These are phyloP conservation scores for Coemansia sp. DNA, from an alignment of 192 early-diverging fungal genomes.

Conservation along the genomic window DNA sequence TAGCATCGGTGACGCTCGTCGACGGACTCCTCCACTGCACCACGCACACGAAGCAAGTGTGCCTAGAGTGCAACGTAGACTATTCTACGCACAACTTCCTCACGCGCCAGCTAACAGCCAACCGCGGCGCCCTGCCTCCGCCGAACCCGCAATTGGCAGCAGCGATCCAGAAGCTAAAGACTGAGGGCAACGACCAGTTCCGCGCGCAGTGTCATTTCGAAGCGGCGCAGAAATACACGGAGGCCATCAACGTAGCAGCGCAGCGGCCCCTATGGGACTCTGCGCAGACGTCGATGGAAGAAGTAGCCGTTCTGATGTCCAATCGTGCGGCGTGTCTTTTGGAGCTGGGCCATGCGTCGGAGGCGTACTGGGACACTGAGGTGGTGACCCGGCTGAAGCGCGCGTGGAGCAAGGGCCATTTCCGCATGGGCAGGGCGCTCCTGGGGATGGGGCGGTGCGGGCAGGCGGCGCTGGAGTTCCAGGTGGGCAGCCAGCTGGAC, in stretches of 20 bases:
- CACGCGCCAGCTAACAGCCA: slow-evolving; percentile 61
- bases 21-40: slow-evolving; percentile 65
- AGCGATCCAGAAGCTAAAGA: slow-evolving; percentile 60
- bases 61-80: slow-evolving; percentile 61
- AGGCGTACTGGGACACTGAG: slow-evolving; percentile 73
- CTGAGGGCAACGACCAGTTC: slow-evolving; percentile 88
- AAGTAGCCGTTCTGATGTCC: slow-evolving; percentile 62
- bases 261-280: slow-evolving; percentile 78
- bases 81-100: slow-evolving; percentile 66
- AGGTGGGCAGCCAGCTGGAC: slow-evolving; percentile 74
- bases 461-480: slow-evolving; percentile 82
- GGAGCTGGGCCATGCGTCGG: slow-evolving; percentile 61
- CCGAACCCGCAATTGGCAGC: slow-evolving; percentile 61
- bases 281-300: slow-evolving; percentile 62
- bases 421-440: slow-evolving; percentile 81
- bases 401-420: slow-evolving; percentile 73
- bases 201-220: slow-evolving; percentile 77
- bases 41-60: slow-evolving; percentile 62
- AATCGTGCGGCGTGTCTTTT: slow-evolving; percentile 70
- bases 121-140: slow-evolving; percentile 65
- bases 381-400: slow-evolving; percentile 65
- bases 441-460: slow-evolving; percentile 75
- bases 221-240: slow-evolving; percentile 84
- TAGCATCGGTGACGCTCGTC: slow-evolving; percentile 8
- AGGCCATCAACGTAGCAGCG: slow-evolving; percentile 79